Conservation (phyloP, 495 filamentous ascomycete species). For the Annulohypoxylon maeteangense region DNA sequence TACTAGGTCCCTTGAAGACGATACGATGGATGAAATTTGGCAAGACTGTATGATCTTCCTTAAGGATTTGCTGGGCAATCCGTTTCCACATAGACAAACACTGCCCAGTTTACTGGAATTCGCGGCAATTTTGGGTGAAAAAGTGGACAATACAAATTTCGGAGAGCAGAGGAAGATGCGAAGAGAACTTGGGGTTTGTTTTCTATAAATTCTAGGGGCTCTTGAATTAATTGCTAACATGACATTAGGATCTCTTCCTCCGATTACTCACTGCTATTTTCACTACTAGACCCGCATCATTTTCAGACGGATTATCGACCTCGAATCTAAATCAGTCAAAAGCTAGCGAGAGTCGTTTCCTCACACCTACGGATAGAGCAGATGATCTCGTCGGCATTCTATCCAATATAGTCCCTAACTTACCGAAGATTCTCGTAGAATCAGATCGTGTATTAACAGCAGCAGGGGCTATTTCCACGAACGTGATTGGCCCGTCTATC, state of each 20-base stretch:
- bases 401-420: conserved; percentile 77
- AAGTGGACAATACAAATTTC: conserved; percentile 97
- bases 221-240: conserved; percentile 45
- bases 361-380: conserved; percentile 54
- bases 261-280: conserved; percentile 90
- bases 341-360: conserved; percentile 27
- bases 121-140: conserved; percentile 86
- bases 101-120: conserved; percentile 89
- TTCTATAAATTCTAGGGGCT: neutral
- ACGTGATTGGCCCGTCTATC: conserved; percentile 82
- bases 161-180: conserved; percentile 96
- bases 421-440: conserved; percentile 87
- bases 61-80: conserved; percentile 89
- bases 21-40: conserved; percentile 99
- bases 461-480: conserved; percentile 81
- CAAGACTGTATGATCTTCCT: conserved; percentile 91
- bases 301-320: conserved; percentile 54
- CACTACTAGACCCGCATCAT: conserved; percentile 82
- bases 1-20: conserved; percentile 88
- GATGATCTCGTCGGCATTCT: conserved; percentile 87
- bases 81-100: conserved; percentile 92
- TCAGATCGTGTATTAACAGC: conserved; percentile 83
- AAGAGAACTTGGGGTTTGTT: conserved; percentile 85
- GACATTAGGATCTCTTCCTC: conserved; percentile 81
- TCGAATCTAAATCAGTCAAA: conserved; percentile 47